Percentiles rank a stretch among this genome's conserved stretches.
phyloP scores from a whole-genome alignment of 1,284 basidiomycete species.

The Violaceomyces palustris region DNA sequence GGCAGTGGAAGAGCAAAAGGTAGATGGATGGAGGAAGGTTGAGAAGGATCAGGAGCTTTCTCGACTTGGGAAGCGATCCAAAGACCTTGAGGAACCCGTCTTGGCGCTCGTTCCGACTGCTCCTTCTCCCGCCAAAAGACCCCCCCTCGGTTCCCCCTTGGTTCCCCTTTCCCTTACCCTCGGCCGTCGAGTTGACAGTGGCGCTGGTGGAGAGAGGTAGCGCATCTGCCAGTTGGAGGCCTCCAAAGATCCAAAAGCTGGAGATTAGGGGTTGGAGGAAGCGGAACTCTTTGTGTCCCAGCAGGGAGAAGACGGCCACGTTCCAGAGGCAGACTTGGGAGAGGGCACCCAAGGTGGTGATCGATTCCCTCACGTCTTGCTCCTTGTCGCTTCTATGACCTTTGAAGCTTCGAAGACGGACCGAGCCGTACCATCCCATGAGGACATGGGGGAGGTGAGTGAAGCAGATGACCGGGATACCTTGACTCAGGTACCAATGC shows the following conservation, averaged over 20 bases:
- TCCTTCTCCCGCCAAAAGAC: too few species aligned
- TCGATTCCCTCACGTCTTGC: too few species aligned
- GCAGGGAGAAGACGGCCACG: conserved; percentile 25
- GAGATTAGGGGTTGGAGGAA: conserved; percentile 91
- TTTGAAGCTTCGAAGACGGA: neutral
- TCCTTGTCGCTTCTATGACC: too few species aligned
- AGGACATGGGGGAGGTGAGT: conserved; percentile 69
- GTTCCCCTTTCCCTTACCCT: too few species aligned
- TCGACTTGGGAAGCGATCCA: too few species aligned
- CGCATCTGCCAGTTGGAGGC: conserved; percentile 1
- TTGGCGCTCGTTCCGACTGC: too few species aligned
- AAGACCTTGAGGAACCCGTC: too few species aligned
- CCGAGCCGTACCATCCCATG: conserved; percentile 55
- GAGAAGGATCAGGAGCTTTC: conserved; percentile 14
- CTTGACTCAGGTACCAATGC: conserved; percentile 87
- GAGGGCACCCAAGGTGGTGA: conserved; percentile 4
- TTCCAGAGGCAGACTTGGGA: conserved; percentile 14
- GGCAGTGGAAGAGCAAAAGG: conserved; percentile 24
- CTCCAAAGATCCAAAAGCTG: conserved; percentile 73
- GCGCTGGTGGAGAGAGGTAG: too few species aligned
- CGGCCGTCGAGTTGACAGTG: neutral
- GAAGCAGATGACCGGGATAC: conserved; percentile 71
- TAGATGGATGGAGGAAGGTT: conserved; percentile 30
- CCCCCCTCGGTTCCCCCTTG: too few species aligned
- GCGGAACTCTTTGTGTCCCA: conserved; percentile 77